Evolutionary conservation across 2,329 filamentous ascomycete genomes (phyloP).

Genomic region (Leptosphaerulina australis): DNA sequence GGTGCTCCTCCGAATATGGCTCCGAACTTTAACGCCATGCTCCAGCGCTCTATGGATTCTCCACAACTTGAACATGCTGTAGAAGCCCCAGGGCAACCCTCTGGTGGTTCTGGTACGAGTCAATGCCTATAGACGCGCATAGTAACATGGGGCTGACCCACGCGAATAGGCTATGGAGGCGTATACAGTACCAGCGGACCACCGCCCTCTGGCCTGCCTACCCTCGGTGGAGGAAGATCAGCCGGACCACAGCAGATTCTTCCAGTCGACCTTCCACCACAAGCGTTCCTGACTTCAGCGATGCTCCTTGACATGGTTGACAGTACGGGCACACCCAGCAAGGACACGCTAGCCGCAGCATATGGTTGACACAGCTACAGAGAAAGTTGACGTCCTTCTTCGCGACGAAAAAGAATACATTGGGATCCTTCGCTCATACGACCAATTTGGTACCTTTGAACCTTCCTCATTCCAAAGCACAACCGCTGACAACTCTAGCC

Average conservation of each 20-base stretch:
- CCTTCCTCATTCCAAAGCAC: neutral
- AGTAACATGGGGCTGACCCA: constrained; percentile 20
- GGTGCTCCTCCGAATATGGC: constrained; percentile 39
- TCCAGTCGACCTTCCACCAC: constrained; percentile 68
- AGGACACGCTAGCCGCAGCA: constrained; percentile 3
- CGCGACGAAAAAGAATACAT: constrained; percentile 94
- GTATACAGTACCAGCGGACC: constrained; percentile 50
- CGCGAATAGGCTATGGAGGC: constrained; percentile 40
- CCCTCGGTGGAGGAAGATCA: constrained; percentile 38
- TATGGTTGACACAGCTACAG: constrained; percentile 56
- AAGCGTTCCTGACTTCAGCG: constrained; percentile 98
- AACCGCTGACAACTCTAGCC: constrained; percentile 59
- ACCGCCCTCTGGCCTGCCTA: constrained; percentile 57
- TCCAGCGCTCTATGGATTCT: constrained; percentile 45
- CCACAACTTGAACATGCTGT: constrained; percentile 32
- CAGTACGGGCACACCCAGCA: constrained; percentile 63
- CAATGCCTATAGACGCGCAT: constrained; percentile 1
- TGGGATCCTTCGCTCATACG: constrained; percentile 92
- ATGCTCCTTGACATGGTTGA: constrained; percentile 96
- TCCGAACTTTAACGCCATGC: constrained; percentile 46
- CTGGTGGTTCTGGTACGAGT: constrained; percentile 36
- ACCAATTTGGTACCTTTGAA: constrained; percentile 80
- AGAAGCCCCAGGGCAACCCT: constrained; percentile 34
- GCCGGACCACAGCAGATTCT: constrained; percentile 34
- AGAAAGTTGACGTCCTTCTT: constrained; percentile 91